Base-by-base conservation (phyloP, 2,329 filamentous ascomycete species). In the Alternaria ethzedia region DNA sequence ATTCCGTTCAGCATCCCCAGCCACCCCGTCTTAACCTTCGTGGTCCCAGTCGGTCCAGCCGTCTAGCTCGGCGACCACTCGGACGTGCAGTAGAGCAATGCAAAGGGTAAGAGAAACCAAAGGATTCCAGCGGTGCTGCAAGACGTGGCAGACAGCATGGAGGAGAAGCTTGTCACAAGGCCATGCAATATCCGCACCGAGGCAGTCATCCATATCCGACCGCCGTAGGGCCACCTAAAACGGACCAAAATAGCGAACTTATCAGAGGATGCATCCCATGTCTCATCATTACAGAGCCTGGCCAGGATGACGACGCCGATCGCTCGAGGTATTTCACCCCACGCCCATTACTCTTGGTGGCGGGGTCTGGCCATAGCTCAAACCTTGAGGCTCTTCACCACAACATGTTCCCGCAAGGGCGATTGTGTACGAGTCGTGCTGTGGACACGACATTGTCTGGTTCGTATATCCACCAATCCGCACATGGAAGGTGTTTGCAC, bases 101-200 rank as follows among this genome's bases (percentile, higher is more conserved):
- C 69, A 72, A 66, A 71, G 68, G 62, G 68, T 67, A 69, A 68
- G 55, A 69, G 62, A 65, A 65, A 65, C 54, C 54, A 61, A 41
- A 50, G 47, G 50, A 54, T 47, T 62, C 62, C 57, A 66, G 59
- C 66, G 56, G 64, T 44, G 66, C 68, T 70, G 73, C 70, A 71
- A 75, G 73, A 78, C 75, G 76, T 79, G 76, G 78, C 75, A 78
- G 67, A 61, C 59, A 47, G 61, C 54, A 59, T 63, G 63, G 41
- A 65, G 61, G 57, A 64, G 63, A 62, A 36, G 26, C 45, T 21
- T 52, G 68, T 75, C 75, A 78, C 72, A 69, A 75, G 72, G 71
- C 61, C 70, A 70, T 63, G 59, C 64, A 63, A 54, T 65, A 73
- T 71, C 73, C 74, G 70, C 68, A 58, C 67, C 59, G 44, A 47